Percentiles rank a stretch among this genome's conserved stretches.
Evolutionary conservation across 768 basidiomycete species (phyloP).

Genomic region (Hirschioporus abietinus): DNA sequence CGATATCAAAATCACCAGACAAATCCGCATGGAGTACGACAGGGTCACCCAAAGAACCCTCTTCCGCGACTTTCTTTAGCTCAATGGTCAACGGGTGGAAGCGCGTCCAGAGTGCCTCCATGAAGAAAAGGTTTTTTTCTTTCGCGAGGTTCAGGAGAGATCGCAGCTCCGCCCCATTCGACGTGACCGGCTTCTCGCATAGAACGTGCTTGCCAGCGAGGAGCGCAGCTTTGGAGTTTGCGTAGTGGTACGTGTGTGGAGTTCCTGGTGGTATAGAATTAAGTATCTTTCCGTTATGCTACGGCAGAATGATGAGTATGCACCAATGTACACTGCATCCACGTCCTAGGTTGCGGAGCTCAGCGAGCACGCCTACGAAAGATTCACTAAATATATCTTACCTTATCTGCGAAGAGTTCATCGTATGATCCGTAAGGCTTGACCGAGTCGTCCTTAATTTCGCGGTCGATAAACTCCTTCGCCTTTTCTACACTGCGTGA

Average conservation of each 20-base stretch:
- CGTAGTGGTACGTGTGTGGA: conserved; percentile 81
- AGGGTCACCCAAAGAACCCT: conserved; percentile 60
- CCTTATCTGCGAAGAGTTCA: conserved; percentile 67
- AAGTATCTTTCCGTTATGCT: background rate
- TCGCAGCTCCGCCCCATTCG: conserved; percentile 69
- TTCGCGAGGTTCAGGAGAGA: conserved; percentile 70
- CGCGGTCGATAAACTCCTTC: conserved; percentile 54
- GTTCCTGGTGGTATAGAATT: conserved; percentile 46
- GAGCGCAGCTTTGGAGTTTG: conserved; percentile 69
- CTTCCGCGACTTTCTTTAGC: conserved; percentile 57
- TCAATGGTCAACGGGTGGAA: conserved; percentile 68
- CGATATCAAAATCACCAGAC: conserved; percentile 61
- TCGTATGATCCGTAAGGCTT: conserved; percentile 72
- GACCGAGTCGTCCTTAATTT: conserved; percentile 48
- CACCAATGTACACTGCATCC: conserved; percentile 73
- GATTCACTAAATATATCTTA: conserved; percentile 21
- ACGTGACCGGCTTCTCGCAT: conserved; percentile 86
- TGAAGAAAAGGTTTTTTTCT: conserved; percentile 77
- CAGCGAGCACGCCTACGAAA: background rate
- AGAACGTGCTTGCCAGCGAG: conserved; percentile 80
- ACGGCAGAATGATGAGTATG: background rate
- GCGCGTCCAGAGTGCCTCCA: conserved; percentile 90
- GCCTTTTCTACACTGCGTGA: conserved; percentile 70
- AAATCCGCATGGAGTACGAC: conserved; percentile 70
- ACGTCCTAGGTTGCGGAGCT: conserved; percentile 44